Evolutionary conservation across 371 early-diverging fungal genomes (phyloP), one percentile per base, ranked within the genome.

Genomic region (Nematocida ironsii): DNA sequence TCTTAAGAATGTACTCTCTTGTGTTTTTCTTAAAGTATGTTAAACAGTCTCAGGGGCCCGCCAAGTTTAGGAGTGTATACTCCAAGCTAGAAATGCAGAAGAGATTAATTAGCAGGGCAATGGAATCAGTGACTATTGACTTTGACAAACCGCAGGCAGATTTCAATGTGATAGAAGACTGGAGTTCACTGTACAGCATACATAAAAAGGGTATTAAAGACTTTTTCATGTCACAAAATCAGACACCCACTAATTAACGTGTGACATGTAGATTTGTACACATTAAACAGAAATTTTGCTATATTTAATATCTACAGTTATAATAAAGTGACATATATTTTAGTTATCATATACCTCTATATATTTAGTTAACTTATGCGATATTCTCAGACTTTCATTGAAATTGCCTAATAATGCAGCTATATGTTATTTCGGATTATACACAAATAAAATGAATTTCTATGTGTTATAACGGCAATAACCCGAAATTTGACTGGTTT

Each of bases 1-100:
- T 74, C 13, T 9, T 55, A 64, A 62, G 62, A 39, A 74, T 74
- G 74, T 74, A 74, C 40, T 66, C 66, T 6, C 39, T 74, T 7
- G 74, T 74, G 18, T 74, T 74, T 47, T 74, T 74, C 55, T 55
- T 74, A 6, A 74, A 74, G 74, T 74, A 74, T 44, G 57, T 74
- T 18, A 74, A 74, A 40, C 56, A 74, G 56, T 62, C 61, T 11
- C 68, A 74, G 20, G 74, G 74, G 6, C 16, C 20, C 5, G 66
- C 54, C 20, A 74, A 66, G 67, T 74, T 74, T 40, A 74, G 52
- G 42, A 27, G 39, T 39, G 42, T 74, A 18, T 74, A 74, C 54
- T 62, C 74, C 18, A 74, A 74, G 67, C 20, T 74, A 56, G 74
- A 74, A 42, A 45, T 66, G 62, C 74, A 74, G 48, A 74, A 74